phyloP scores from a whole-genome alignment of 78 protist species.

The Speleostelium caveatum region DNA sequence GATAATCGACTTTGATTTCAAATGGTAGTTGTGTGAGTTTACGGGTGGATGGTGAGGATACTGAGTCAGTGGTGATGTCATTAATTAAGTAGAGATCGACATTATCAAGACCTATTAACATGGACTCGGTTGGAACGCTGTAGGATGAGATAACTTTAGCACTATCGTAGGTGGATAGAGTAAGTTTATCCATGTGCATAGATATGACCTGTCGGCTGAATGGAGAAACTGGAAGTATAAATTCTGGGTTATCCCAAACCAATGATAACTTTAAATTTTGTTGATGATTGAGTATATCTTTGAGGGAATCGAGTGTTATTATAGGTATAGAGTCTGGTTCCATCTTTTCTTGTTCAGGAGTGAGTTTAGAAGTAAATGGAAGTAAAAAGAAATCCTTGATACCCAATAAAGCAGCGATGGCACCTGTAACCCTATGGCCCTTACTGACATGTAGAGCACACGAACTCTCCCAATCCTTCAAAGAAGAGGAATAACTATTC shows the following conservation, averaged over 20 bases:
- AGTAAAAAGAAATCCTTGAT: conserved; percentile 70
- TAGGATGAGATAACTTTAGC: neutral
- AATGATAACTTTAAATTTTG: conserved; percentile 4
- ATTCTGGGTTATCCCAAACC: neutral
- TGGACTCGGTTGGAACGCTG: conserved; percentile 1
- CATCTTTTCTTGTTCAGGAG: neutral
- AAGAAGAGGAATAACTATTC: neutral
- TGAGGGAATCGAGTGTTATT: neutral
- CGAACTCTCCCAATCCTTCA: conserved; percentile 19
- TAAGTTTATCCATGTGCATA: too few relatives aligned
- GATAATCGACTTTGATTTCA: conserved; percentile 21
- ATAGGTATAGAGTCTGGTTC: neutral
- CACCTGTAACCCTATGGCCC: neutral
- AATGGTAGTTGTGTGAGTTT: neutral
- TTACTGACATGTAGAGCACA: neutral
- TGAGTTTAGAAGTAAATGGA: conserved; percentile 35
- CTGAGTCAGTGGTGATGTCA: too few relatives aligned
- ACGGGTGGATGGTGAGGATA: neutral
- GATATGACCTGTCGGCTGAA: too few relatives aligned
- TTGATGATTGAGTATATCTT: too few relatives aligned
- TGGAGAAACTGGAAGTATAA: conserved; percentile 58
- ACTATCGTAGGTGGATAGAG: too few relatives aligned
- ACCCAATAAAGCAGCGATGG: conserved; percentile 31
- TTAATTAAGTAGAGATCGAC: neutral
- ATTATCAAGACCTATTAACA: neutral